Base-by-base conservation (phyloP, 2,329 filamentous ascomycete genomes). In the Colletotrichum tropicale region DNA sequence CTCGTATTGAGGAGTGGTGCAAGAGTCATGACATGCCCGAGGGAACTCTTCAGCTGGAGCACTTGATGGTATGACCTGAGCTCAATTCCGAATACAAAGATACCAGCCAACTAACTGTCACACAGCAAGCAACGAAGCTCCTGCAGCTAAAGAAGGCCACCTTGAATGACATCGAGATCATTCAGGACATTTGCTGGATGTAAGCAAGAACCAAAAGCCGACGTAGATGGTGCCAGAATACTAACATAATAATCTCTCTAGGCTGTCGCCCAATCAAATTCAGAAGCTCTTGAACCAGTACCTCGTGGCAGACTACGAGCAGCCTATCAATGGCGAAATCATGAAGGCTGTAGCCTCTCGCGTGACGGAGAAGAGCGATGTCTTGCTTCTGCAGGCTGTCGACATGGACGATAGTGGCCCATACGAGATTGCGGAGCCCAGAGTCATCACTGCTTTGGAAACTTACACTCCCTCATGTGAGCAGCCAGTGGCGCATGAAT, bases 161-260 rank as follows among this genome's bases (percentile, higher is more conserved):
- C 1, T 88, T 99, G 83, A 99, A 98, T 84, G 97, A 99, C 82
- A 99, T 99, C 81, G 97, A 99, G 87, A 99, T 99, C 81, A 99
- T 99, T 82, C 97, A 99, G 88, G 97, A 99, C 84, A 99, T 99
- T 81, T 99, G 97, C 91, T 98, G 96, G 96, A 98, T 98, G 96
- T 98, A 88, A 92, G 95, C 91, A 7, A 38, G 16, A 21, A 30
- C 10, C 13, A 4, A 12, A 52, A 52, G 43, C 43, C 43, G 43
- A 52, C 10, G 9, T n/a, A 13, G 24, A n/a, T n/a, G 9, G 30
- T 18, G 13, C 24, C 56, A 75, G 16, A 34, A 32, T n/a, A n/a
- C 67, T 65, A 16, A 43, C 67, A 34, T 77, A 48, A 43, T 15
- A 18, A 5, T 10, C 64, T 38, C 34, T 30, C 18, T 77, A 97